Evolutionary conservation across 208 protist genomes (phyloP).

Genomic region (Trypanosoma congolense): DNA sequence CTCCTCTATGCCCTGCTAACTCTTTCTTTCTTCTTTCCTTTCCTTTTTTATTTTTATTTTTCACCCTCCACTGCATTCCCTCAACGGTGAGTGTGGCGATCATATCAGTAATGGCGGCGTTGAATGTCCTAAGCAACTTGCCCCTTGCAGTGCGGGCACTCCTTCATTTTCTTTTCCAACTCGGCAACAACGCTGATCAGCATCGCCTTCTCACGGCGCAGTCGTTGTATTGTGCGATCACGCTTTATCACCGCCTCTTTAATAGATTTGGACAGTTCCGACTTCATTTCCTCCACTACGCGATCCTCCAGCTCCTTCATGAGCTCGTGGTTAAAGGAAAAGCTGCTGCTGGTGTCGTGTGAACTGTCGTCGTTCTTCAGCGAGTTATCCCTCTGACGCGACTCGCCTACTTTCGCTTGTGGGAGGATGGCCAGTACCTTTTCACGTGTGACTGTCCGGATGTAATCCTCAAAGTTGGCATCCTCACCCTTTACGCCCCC

Average conservation of each 20-base stretch:
- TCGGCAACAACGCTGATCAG: conserved; percentile 17
- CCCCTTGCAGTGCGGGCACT: conserved; percentile 5
- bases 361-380: not conserved
- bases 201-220: conserved; percentile 39
- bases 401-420: not conserved
- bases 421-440: conserved; percentile 11
- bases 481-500: not conserved
- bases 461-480: not conserved
- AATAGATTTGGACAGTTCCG: conserved; percentile 33
- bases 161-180: conserved; percentile 12
- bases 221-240: conserved; percentile 30
- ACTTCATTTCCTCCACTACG: conserved; percentile 32
- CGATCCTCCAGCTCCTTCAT: conserved; percentile 23
- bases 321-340: conserved; percentile 9
- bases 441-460: conserved; percentile 5
- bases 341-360: not conserved
- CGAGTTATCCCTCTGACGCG: not conserved
- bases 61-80: too few species aligned
- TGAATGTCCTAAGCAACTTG: not conserved
- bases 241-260: conserved; percentile 39
- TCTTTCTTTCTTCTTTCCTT: too few species aligned
- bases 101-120: not conserved
- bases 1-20: too few species aligned
- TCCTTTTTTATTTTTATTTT: too few species aligned
- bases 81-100: too few species aligned